These are phyloP conservation scores for Leishmania amazonensis DNA, from an alignment of 208 protist genomes.

Conservation along the genomic window DNA sequence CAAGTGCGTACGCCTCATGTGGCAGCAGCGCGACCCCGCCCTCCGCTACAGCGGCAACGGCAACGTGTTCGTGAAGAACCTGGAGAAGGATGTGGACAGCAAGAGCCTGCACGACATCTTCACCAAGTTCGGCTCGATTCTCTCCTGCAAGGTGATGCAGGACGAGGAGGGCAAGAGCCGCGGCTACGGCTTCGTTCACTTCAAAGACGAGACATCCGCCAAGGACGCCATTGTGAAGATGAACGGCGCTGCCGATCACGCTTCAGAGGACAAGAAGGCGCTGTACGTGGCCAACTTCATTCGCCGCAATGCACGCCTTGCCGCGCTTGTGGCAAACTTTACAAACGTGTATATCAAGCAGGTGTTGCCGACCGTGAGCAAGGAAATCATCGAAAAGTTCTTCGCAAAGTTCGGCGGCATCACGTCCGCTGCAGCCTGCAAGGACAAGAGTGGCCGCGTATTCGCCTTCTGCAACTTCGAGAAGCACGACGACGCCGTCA, in stretches of 20 bases:
- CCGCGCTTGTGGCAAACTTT: slow-evolving; percentile 93
- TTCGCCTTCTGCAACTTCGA: slow-evolving; percentile 99
- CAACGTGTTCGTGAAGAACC: slow-evolving; percentile 99
- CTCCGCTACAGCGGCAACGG: slow-evolving; percentile 97
- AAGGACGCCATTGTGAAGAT: slow-evolving; percentile 96
- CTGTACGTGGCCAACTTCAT: slow-evolving; percentile 97
- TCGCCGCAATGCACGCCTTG: slow-evolving; percentile 93
- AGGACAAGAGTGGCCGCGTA: slow-evolving; percentile 90
- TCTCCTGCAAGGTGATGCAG: slow-evolving; percentile 98
- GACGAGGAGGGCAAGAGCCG: slow-evolving; percentile 92
- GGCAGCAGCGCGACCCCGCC: slow-evolving; percentile 98
- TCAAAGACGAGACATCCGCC: slow-evolving; percentile 96
- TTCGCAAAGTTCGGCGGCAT: slow-evolving; percentile 96
- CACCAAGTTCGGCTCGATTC: slow-evolving; percentile 96
- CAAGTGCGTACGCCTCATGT: slow-evolving; percentile 99
- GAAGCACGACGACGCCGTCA: slow-evolving; percentile 94
- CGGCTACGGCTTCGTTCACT: slow-evolving; percentile 99
- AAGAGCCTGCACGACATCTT: slow-evolving; percentile 98
- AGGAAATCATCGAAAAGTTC: slow-evolving; percentile 93
- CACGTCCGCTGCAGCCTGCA: slow-evolving; percentile 89
- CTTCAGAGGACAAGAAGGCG: slow-evolving; percentile 89
- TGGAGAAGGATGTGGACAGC: slow-evolving; percentile 96
- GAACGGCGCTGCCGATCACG: slow-evolving; percentile 95
- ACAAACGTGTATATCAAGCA: slow-evolving; percentile 99
- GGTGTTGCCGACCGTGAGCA: slow-evolving; percentile 89